A percentile compares a stretch with the other conserved stretches of the same genome.
These are phyloP conservation scores for Trametes meyenii DNA, from an alignment of 768 basidiomycete genomes.

Conservation along the genomic window DNA sequence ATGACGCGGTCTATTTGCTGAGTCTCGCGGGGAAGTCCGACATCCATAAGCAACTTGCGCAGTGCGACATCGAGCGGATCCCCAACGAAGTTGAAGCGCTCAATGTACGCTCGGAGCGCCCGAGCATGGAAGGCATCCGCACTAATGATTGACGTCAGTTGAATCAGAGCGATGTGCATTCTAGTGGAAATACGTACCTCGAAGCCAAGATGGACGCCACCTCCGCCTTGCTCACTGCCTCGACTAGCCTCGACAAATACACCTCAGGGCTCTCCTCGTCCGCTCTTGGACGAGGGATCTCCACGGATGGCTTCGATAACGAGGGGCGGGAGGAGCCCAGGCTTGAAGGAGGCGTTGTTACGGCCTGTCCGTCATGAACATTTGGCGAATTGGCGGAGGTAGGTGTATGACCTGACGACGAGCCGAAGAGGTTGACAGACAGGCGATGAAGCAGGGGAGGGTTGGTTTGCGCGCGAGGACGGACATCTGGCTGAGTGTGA, in stretches of 20 bases:
- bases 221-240: slow-evolving; percentile 74
- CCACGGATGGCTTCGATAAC: slow-evolving; percentile 44
- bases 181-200: slow-evolving; percentile 50
- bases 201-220: slow-evolving; percentile 80
- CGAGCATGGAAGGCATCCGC: slow-evolving; percentile 67
- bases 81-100: slow-evolving; percentile 72
- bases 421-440: slow-evolving; percentile 65
- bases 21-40: slow-evolving; percentile 91
- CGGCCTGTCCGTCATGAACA: slow-evolving; percentile 16
- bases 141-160: slow-evolving; percentile 42
- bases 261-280: slow-evolving; percentile 68
- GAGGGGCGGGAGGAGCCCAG: slow-evolving; percentile 49
- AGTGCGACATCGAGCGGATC: slow-evolving; percentile 92
- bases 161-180: slow-evolving; percentile 1
- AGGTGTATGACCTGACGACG: slow-evolving; percentile 34
- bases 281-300: slow-evolving; percentile 53
- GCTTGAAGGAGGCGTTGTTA: slow-evolving; percentile 27
- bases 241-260: slow-evolving; percentile 67
- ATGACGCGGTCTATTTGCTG: slow-evolving; percentile 99
- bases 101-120: slow-evolving; percentile 73
- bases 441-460: slow-evolving; percentile 72
- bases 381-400: slow-evolving; percentile 35
- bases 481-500: slow-evolving; percentile 29
- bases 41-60: slow-evolving; percentile 86
- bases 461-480: slow-evolving; percentile 58